Evolutionary conservation across 2,329 filamentous ascomycete species (phyloP).

Genomic region (Alternaria consortialis): DNA sequence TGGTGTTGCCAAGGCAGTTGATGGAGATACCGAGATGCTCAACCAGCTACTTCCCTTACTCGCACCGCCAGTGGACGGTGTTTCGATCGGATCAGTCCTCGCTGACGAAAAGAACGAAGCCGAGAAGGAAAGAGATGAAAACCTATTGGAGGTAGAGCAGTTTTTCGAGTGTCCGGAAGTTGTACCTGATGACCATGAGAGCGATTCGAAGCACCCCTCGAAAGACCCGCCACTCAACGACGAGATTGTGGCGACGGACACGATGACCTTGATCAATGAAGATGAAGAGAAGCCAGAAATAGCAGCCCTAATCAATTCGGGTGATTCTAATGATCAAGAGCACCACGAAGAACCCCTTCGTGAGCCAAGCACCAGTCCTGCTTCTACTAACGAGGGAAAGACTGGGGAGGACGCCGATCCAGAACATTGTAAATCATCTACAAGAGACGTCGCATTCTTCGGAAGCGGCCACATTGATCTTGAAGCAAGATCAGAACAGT

Average conservation of each 20-base stretch:
- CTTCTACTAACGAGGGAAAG: no score
- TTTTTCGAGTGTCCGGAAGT: neutral
- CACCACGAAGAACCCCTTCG: neutral
- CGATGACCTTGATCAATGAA: no score
- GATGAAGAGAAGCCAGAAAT: neutral
- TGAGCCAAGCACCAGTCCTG: neutral
- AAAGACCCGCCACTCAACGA: neutral
- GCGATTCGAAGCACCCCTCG: neutral
- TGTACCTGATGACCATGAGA: neutral
- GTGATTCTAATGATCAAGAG: neutral
- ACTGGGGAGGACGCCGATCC: neutral
- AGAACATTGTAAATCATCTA: neutral
- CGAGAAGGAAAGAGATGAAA: neutral
- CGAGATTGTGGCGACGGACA: neutral
- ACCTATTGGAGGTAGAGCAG: neutral
- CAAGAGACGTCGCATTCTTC: rapidly evolving
- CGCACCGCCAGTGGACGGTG: neutral
- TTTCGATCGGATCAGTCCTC: neutral
- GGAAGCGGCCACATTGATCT: neutral
- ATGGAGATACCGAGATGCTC: neutral
- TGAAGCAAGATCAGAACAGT: neutral
- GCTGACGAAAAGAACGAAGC: neutral
- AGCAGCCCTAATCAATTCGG: neutral
- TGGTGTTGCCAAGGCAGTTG: neutral
- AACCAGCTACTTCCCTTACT: neutral